Base-by-base conservation (phyloP, 148 eudicot genomes). In the Linanthus parryae region DNA sequence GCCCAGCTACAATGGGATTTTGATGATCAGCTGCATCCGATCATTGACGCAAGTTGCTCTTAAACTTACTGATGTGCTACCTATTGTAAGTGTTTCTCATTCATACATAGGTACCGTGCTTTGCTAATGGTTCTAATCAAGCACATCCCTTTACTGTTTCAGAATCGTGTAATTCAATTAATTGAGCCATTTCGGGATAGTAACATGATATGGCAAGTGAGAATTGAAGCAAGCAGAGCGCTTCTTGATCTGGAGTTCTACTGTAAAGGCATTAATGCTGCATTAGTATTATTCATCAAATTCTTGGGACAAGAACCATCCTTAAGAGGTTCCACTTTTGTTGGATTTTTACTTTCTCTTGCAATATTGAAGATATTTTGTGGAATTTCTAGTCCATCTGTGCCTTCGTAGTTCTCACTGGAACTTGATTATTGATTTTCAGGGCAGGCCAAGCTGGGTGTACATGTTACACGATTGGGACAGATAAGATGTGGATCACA, bases 1-100 rank as follows among this genome's bases (percentile, higher is more conserved):
- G 94, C 95, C 99, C 65, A 88, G 94, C 72, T 78, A 92, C 73
- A 92, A 92, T 73, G 94, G 96, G 19, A 63, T 87, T 36, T 59
- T 92, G 63, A 84, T 85, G 19, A 63, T 82, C 67, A 83, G 96
- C 58, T 92, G 96, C 72, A 84, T 92, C 62, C 76, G 84, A 51
- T 67, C 96, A 22, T 64, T 92, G 70, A 78, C 90, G 6, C 96
- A 88, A 68, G 79, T 92, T 49, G 90, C 99, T 27, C 52, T 84
- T 58, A 92, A 92, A 72, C 83, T 92, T 48, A 79, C 81, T 52
- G 95, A 77, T 29, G 82, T 67, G 55, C 39, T 84, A 22, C 78
- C 99, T 54, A 71, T 77, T 36, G 99, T 92, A 65, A 73, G 90
- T 65, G 13, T 62, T 44, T 47, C 25, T 31, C 35, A 33, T 17